Base-by-base conservation (phyloP, 208 protist genomes). In the Leishmania braziliensis region DNA sequence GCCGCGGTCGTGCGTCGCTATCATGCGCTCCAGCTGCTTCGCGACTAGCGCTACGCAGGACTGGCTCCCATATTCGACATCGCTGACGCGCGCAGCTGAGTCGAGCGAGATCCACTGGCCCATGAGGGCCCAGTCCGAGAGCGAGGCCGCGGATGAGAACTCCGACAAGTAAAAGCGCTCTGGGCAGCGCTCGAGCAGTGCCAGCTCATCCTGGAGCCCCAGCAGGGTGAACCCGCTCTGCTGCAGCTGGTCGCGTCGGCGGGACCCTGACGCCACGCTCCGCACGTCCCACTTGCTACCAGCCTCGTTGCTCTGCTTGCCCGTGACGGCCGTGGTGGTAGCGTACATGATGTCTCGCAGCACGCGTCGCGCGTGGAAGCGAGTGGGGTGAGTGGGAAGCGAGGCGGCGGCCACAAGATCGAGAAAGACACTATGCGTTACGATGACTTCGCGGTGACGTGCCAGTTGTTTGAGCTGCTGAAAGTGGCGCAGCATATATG, bases 151-250 rank as follows among this genome's bases (percentile, higher is more conserved):
- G 48, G 46, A 66, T 70, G n/a, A 18, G 54, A 82, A 54, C 2
- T 75, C 79, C 65, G 69, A 79, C 14, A 84, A 60, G 75, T 86
- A 90, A 68, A 94, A 87, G 29, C 91, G 87, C 78, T 94, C 91
- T 18, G 74, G 78, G 79, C 90, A 91, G 33, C 60, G 50, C 78
- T 93, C 88, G 29, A 97, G 85, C 58, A 97, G 69, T 56, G 86
- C 87, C 77, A 97, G 77, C 83, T 97, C 94, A 72, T 97, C 94
- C 60, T 94, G 90, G 12, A 96, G 78, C 16, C 94, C 94, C 8
- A 97, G 75, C 26, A 97, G 70, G 0, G 94, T 97, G n/a, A 96
- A 84, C 33, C 92, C 92, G 51, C 83, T 77, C n/a, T 77, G 78
- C 50, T 81, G 66, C 66, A 63, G 53, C 68, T 69, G 69, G 36